Conservation (phyloP, 2,329 filamentous ascomycete genomes). For the Sarocladium strictum region DNA sequence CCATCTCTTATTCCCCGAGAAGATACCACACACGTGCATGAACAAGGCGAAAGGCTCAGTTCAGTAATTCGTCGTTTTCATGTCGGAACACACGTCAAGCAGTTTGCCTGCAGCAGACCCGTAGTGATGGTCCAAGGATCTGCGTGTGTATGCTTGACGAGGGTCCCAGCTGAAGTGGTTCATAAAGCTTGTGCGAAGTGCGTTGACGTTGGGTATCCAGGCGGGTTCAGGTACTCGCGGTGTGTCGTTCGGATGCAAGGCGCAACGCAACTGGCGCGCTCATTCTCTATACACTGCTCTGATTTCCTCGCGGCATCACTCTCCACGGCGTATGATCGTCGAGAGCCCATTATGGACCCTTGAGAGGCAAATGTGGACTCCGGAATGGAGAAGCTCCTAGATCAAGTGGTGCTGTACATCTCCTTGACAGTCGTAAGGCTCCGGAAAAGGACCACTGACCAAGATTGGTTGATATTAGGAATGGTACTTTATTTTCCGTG, state of each 20-base stretch:
- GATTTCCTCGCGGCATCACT: too few species aligned
- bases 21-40: constrained; percentile 12
- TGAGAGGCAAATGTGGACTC: neutral
- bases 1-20: constrained; percentile 12
- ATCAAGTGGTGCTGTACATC: neutral
- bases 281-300: too few species aligned
- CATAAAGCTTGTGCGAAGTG: neutral
- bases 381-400: neutral
- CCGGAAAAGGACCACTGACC: too few species aligned
- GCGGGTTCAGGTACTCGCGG: too few species aligned
- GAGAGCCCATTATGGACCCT: too few species aligned
- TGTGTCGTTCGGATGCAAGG: too few species aligned
- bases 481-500: too few species aligned
- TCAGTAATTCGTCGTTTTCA: neutral
- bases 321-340: too few species aligned
- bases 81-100: neutral
- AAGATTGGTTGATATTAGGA: too few species aligned
- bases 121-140: neutral
- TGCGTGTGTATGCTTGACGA: neutral
- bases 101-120: neutral
- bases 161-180: neutral
- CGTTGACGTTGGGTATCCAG: too few species aligned
- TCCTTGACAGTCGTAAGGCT: too few species aligned
- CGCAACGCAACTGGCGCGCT: too few species aligned
- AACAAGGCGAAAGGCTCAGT: neutral